Conservation (phyloP, 1,284 basidiomycete species). For the Fomitopsis schrenkii region DNA sequence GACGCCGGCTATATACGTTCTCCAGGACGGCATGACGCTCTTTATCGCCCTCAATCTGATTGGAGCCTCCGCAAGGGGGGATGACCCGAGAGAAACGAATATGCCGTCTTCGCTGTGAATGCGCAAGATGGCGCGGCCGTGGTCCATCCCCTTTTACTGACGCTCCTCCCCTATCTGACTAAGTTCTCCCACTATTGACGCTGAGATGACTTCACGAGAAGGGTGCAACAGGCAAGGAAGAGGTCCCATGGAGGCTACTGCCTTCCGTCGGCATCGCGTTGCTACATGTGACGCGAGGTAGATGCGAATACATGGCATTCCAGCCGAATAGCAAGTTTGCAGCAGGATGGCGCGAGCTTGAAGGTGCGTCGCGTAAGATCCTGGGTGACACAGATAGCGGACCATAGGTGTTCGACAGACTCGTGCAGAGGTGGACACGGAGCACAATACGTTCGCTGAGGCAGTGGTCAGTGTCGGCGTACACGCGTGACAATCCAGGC, state of each 20-base stretch:
- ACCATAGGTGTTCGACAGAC: no score
- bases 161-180: background rate
- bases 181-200: constrained; percentile 1
- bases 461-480: no score
- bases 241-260: background rate
- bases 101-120: background rate
- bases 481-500: no score
- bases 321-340: background rate
- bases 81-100: background rate
- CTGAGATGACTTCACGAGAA: background rate
- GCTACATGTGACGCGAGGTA: background rate
- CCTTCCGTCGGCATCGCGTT: background rate
- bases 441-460: no score
- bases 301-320: background rate
- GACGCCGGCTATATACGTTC: constrained; percentile 4
- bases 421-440: no score
- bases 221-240: background rate
- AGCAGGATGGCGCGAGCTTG: background rate
- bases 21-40: constrained; percentile 8
- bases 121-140: constrained; percentile 2
- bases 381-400: no score
- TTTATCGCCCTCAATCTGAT: background rate
- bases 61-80: background rate
- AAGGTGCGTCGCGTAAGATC: background rate
- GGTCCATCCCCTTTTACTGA: background rate